These are phyloP conservation scores for Botryotinia narcissicola DNA, from an alignment of 2,329 filamentous ascomycete species.

Conservation along the genomic window DNA sequence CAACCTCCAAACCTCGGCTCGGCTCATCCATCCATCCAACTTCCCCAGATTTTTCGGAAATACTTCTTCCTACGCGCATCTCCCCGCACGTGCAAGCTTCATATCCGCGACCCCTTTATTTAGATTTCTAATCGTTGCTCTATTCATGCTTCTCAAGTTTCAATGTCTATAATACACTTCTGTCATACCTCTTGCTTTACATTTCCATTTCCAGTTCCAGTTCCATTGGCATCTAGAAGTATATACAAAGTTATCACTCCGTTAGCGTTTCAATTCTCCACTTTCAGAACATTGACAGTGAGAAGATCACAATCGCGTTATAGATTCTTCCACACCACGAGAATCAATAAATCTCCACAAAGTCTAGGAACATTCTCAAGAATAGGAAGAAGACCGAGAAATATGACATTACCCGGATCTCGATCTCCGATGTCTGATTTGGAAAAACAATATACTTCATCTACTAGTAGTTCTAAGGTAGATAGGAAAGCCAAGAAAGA, in stretches of 20 bases:
- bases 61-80: neutral
- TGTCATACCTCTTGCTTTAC: neutral
- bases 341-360: neutral
- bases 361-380: neutral
- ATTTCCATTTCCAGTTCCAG: neutral
- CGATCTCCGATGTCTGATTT: slow-evolving; percentile 19
- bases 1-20: neutral
- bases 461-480: slow-evolving; percentile 21
- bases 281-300: neutral
- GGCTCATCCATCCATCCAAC: neutral
- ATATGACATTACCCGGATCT: slow-evolving; percentile 20
- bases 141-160: neutral
- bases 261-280: neutral
- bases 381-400: neutral
- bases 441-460: slow-evolving; percentile 38
- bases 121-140: neutral
- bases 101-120: neutral
- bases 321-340: neutral
- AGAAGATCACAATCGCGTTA: neutral
- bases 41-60: slow-evolving; percentile 17
- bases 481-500: slow-evolving; percentile 29
- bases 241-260: neutral
- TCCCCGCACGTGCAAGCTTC: neutral
- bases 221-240: neutral
- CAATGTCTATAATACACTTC: neutral